phyloP scores from a whole-genome alignment of 768 basidiomycete species.

The Termitomyces sp. region DNA sequence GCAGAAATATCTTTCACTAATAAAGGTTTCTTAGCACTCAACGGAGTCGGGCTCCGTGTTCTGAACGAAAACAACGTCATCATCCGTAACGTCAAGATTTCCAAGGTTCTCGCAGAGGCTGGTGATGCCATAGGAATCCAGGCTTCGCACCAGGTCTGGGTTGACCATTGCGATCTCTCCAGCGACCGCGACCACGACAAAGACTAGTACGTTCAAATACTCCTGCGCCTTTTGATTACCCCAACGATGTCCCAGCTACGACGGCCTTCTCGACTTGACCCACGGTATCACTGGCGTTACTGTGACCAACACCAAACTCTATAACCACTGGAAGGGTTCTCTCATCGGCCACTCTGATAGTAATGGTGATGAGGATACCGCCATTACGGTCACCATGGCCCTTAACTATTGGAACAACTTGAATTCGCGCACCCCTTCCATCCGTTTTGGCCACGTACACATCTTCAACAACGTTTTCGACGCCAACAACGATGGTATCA shows the following conservation, averaged over 20 bases:
- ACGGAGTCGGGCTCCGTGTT: constrained; percentile 40
- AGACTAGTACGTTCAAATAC: constrained; percentile 5
- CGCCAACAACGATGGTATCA: constrained; percentile 37
- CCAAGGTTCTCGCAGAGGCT: constrained; percentile 37
- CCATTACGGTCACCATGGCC: constrained; percentile 37
- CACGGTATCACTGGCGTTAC: constrained; percentile 37
- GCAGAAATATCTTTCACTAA: background rate
- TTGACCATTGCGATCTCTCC: constrained; percentile 40
- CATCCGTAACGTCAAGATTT: constrained; percentile 43
- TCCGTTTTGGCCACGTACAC: constrained; percentile 41
- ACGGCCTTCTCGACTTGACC: constrained; percentile 39
- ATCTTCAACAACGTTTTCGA: constrained; percentile 41
- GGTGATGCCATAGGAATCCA: constrained; percentile 43
- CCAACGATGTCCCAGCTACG: constrained; percentile 26
- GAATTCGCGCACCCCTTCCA: constrained; percentile 39
- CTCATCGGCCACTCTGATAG: constrained; percentile 39
- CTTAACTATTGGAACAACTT: constrained; percentile 36
- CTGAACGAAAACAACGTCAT: constrained; percentile 37
- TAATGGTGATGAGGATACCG: constrained; percentile 32
- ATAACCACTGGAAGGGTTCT: constrained; percentile 40
- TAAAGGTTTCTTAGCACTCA: constrained; percentile 24
- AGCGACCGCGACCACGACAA: constrained; percentile 41
- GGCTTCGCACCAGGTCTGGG: constrained; percentile 33
- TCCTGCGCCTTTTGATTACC: too few species aligned
- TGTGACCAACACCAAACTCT: constrained; percentile 35